These are phyloP conservation scores for Plenodomus tracheiphilus DNA, from an alignment of 2,329 filamentous ascomycete genomes.

Conservation along the genomic window DNA sequence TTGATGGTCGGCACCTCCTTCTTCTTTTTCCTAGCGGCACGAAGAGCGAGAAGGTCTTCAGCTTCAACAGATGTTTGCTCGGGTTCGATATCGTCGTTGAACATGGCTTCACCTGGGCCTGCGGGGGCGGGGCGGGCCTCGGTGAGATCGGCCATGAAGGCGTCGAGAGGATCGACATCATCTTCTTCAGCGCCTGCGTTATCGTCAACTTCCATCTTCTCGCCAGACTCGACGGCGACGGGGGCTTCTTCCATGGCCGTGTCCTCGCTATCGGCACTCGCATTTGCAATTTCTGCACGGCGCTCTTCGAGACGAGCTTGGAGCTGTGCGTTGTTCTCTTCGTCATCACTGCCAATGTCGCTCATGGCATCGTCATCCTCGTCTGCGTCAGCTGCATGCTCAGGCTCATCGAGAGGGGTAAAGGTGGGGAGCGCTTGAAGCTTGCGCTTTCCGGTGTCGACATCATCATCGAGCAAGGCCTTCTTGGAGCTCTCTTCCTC, in stretches of 20 bases:
- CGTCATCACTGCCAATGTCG: conserved; percentile 83
- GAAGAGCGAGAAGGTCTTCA: conserved; percentile 55
- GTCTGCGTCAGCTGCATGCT: conserved; percentile 42
- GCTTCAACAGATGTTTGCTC: conserved; percentile 65
- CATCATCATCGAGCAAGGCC: conserved; percentile 85
- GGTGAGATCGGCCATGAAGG: conserved; percentile 81
- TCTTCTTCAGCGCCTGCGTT: conserved; percentile 61
- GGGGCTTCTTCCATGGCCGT: conserved; percentile 48
- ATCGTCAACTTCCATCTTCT: conserved; percentile 62
- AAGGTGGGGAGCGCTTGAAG: conserved; percentile 85
- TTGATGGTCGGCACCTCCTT: conserved; percentile 90
- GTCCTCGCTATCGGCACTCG: conserved; percentile 57
- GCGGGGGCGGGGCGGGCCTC: conserved; percentile 47
- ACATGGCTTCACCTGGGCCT: conserved; percentile 76
- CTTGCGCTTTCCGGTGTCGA: conserved; percentile 76
- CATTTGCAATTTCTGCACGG: conserved; percentile 62
- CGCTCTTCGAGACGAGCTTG: conserved; percentile 77
- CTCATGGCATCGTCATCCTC: conserved; percentile 75
- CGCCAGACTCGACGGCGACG: conserved; percentile 30
- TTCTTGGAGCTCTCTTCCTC: conserved; percentile 70
- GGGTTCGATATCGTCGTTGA: conserved; percentile 79
- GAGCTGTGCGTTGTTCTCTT: conserved; percentile 80
- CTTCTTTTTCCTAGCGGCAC: conserved; percentile 78
- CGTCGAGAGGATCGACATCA: conserved; percentile 85
- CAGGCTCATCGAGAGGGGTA: conserved; percentile 52